Base-by-base conservation (phyloP, 805 yeast species). In the Cyberlindnera japonica region DNA sequence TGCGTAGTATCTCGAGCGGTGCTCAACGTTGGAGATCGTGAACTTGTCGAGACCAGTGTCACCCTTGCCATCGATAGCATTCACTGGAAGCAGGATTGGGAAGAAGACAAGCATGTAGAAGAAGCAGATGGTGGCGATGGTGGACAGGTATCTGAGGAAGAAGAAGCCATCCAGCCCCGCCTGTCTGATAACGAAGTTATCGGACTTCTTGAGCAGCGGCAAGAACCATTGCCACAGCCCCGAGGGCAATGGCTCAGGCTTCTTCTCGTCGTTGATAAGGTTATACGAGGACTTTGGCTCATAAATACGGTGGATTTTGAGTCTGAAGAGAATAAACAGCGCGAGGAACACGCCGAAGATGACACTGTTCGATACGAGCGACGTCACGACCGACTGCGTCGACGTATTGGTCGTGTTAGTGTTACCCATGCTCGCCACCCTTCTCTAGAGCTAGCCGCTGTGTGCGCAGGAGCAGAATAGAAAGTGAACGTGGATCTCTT, bases 111-210 rank as follows among this genome's bases (percentile, higher is more conserved):
- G 22, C 40, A 77, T 61, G 5, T 86, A 84, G 32, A 78, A 64
- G 1, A 79, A 69, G 42, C 80, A 76, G 29, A 79, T 57, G 6
- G 67, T 45, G 11, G 75, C 66, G 47, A 87, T 66, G 26, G 83
- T 54, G 36, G 75, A 71, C 21, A 93, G 61, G 57, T 84, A 93
- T 49, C 99, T 72, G 46, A 89, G 64, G 61, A 90, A 91, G 57
- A 93, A 81, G 66, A 86, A 91, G 5, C 96, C 97, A 59, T 91
- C 98, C n/a, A 91, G 59, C 14, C 97, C 98, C 16, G 93, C 83
- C 54, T 91, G 95, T 49, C 82, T 80, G 44, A 91, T 77, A 40
- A 90, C 71, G 55, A 85, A 85, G 35, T 83, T 67, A 41, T 85
- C 89, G 1, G 87, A 77, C 55, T 84, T 81, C 35, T 72, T 64